A percentile compares a stretch with the other conserved stretches of the same genome.
Conservation (phyloP, 192 early-diverging fungal genomes). For the Rhizoclosmatium globosum region DNA sequence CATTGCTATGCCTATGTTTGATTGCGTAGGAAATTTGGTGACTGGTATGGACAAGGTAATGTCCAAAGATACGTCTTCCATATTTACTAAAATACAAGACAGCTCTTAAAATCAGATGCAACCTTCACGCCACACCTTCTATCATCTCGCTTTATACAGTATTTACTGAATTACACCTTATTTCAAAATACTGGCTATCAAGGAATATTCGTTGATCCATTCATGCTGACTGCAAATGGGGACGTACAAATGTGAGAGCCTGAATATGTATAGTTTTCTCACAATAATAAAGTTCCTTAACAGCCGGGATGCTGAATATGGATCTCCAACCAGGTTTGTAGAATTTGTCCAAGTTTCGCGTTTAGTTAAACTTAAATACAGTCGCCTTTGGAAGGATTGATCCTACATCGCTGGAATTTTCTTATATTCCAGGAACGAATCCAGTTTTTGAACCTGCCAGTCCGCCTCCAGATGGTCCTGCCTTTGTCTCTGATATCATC, state of each 20-base stretch:
- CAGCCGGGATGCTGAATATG: too few relatives aligned
- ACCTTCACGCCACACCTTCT: background rate
- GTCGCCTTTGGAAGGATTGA: background rate
- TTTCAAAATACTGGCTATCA: background rate
- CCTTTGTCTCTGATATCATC: background rate
- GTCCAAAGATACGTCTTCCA: too few relatives aligned
- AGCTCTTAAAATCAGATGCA: background rate
- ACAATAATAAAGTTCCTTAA: too few relatives aligned
- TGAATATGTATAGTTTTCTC: background rate
- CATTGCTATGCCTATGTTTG: background rate
- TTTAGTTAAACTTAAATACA: background rate
- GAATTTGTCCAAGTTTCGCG: background rate
- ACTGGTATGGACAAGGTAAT: background rate
- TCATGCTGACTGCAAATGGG: background rate
- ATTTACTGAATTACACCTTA: background rate
- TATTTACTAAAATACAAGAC: background rate
- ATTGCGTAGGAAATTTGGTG: constrained; percentile 6
- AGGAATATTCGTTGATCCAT: background rate
- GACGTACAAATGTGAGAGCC: background rate
- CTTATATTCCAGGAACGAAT: background rate
- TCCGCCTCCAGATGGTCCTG: background rate
- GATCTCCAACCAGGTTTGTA: background rate
- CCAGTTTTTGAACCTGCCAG: background rate
- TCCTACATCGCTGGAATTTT: background rate
- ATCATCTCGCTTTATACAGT: background rate